Conservation (phyloP, 2,329 filamentous ascomycete species). For the Ophiostoma novo-ulmi region DNA sequence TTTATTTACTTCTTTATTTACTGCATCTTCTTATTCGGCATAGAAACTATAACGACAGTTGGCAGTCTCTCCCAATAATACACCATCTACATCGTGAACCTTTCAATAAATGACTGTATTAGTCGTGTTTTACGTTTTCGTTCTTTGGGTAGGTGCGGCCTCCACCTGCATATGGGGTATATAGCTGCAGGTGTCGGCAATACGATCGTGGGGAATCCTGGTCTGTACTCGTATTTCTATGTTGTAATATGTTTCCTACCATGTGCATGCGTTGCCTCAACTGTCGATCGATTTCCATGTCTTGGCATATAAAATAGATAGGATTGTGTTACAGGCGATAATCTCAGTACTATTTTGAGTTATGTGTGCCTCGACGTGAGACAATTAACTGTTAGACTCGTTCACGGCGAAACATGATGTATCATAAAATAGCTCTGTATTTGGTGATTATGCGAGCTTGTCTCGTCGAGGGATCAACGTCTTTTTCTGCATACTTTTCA, state of each 20-base stretch:
- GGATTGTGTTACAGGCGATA: no score
- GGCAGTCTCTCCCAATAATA: not conserved
- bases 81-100: not conserved
- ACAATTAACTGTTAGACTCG: not conserved
- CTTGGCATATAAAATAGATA: no score
- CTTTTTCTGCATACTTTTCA: no score
- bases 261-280: no score
- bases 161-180: not conserved
- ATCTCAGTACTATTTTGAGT: no score
- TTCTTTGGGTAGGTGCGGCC: not conserved
- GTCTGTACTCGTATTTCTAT: not conserved
- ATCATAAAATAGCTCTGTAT: not conserved
- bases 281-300: no score
- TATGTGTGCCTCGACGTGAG: not conserved
- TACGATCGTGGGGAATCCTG: slow-evolving; percentile 1
- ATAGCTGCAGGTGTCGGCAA: not conserved
- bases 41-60: not conserved
- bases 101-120: no score
- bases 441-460: not conserved
- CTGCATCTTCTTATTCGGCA: not conserved
- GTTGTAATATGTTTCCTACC: no score
- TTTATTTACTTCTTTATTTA: slow-evolving; percentile 3
- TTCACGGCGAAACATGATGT: not conserved
- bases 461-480: no score
- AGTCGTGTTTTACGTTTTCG: no score